Percentiles rank a stretch among this genome's conserved stretches.
Evolutionary conservation across 805 yeast genomes (phyloP).

Genomic region (Teunomyces kruisii): DNA sequence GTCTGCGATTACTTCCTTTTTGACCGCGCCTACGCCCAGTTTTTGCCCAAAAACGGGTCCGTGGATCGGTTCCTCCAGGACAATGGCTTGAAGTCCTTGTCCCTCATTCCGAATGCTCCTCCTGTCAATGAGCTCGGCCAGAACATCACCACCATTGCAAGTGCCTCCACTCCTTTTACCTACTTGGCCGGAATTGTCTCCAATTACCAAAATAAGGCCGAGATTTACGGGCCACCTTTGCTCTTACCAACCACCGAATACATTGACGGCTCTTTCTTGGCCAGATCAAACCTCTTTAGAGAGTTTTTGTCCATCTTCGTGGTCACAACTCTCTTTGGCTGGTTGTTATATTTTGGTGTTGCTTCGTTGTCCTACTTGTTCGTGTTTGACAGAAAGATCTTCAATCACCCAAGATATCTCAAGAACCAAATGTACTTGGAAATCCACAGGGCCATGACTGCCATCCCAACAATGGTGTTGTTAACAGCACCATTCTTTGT

Average conservation of each 20-base stretch:
- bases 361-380: conserved; percentile 77
- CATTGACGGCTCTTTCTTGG: conserved; percentile 65
- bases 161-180: conserved; percentile 14
- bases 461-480: conserved; percentile 87
- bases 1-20: conserved; percentile 68
- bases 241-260: conserved; percentile 55
- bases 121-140: not conserved
- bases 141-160: conserved; percentile 7
- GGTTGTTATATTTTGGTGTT: conserved; percentile 71
- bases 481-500: conserved; percentile 90
- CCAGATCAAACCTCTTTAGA: conserved; percentile 72
- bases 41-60: conserved; percentile 59
- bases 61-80: conserved; percentile 23
- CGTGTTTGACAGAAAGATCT: conserved; percentile 83
- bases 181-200: conserved; percentile 13
- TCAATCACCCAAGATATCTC: conserved; percentile 93
- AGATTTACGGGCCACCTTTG: conserved; percentile 61
- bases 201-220: conserved; percentile 31
- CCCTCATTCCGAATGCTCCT: not conserved
- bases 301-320: conserved; percentile 65
- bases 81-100: conserved; percentile 6
- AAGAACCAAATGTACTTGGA: conserved; percentile 91
- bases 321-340: conserved; percentile 79
- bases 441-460: conserved; percentile 69
- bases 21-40: conserved; percentile 70